Conservation (phyloP, 2,329 filamentous ascomycete genomes). For the Seiridium cupressi region DNA sequence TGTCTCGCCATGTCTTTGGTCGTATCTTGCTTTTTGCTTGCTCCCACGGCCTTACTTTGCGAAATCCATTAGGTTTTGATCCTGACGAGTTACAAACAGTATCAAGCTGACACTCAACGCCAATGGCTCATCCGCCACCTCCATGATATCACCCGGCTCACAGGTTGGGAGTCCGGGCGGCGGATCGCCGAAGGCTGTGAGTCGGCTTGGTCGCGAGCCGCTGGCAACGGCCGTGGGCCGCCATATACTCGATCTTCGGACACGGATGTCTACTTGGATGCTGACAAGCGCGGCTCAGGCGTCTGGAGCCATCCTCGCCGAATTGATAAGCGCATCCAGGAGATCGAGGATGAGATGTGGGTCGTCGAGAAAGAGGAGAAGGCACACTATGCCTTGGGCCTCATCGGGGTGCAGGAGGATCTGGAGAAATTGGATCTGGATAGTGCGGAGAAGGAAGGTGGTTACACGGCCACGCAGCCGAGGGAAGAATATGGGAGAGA, state of each 20-base stretch:
- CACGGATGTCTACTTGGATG: conserved; percentile 14
- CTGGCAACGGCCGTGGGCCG: conserved; percentile 71
- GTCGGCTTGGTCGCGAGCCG: conserved; percentile 75
- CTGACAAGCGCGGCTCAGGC: conserved; percentile 28
- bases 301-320: conserved; percentile 50
- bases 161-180: conserved; percentile 82
- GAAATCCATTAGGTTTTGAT: not conserved
- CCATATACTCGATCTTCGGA: conserved; percentile 59
- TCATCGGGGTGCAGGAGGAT: conserved; percentile 77
- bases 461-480: not conserved
- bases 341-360: conserved; percentile 44
- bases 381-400: conserved; percentile 73
- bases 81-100: conserved; percentile 48
- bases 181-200: conserved; percentile 85
- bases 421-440: conserved; percentile 61
- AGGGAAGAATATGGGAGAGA: not conserved
- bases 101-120: conserved; percentile 68
- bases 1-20: not conserved
- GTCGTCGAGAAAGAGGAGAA: conserved; percentile 62
- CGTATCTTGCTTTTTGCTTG: not conserved
- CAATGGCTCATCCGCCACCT: conserved; percentile 75
- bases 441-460: conserved; percentile 27
- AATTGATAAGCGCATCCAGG: conserved; percentile 50
- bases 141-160: conserved; percentile 72
- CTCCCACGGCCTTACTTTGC: too few species aligned